Conservation (phyloP, 2,329 filamentous ascomycete species). For the Cladobotryum protrusum region DNA sequence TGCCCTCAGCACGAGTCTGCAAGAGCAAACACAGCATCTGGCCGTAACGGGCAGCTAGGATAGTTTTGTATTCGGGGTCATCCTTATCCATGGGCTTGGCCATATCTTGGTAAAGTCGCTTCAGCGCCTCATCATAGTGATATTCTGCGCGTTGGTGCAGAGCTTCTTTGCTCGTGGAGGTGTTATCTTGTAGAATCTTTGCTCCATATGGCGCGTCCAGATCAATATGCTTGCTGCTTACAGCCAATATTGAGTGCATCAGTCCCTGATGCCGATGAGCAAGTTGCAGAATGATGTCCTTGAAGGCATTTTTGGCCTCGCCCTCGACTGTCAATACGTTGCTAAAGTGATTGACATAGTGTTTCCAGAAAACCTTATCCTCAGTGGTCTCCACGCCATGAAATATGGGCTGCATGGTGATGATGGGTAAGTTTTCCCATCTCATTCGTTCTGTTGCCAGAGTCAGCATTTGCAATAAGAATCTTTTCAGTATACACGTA, state of each 20-base stretch:
- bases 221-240: slow-evolving; percentile 73
- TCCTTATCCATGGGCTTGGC: slow-evolving; percentile 34
- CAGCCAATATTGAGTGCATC: slow-evolving; percentile 84
- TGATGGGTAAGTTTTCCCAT: slow-evolving; percentile 43
- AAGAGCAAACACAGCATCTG: slow-evolving; percentile 59
- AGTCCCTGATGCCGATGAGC: slow-evolving; percentile 72
- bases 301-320: slow-evolving; percentile 77
- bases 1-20: slow-evolving; percentile 51
- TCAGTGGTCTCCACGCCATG: slow-evolving; percentile 74
- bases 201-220: slow-evolving; percentile 50
- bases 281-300: slow-evolving; percentile 75
- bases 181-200: slow-evolving; percentile 45
- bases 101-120: slow-evolving; percentile 45
- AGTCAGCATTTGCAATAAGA: slow-evolving; percentile 9
- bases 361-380: slow-evolving; percentile 74
- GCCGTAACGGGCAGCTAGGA: slow-evolving; percentile 51
- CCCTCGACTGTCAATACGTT: slow-evolving; percentile 76
- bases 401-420: slow-evolving; percentile 62
- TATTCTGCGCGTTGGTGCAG: slow-evolving; percentile 47
- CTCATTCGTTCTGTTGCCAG: slow-evolving; percentile 41
- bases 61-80: slow-evolving; percentile 39
- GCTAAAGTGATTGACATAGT: slow-evolving; percentile 76
- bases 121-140: slow-evolving; percentile 51
- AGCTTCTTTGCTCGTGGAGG: slow-evolving; percentile 39
- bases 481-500: slow-evolving; percentile 24